phyloP scores from a whole-genome alignment of 306 rosid genomes.

The Hippophae gyantsensis region DNA sequence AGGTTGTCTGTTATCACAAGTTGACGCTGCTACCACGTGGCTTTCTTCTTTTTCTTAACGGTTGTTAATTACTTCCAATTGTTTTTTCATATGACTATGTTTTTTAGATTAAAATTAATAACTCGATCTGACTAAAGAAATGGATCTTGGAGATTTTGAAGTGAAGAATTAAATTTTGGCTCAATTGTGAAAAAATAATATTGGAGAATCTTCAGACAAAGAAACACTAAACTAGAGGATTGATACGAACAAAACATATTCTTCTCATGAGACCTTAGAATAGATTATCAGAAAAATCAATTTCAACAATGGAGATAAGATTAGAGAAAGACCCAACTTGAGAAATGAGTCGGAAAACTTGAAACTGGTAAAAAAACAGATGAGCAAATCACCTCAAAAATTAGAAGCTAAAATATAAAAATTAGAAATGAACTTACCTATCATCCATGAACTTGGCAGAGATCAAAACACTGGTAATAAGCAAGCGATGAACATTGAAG shows the following conservation, averaged over 20 bases:
- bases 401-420: background rate
- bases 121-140: background rate
- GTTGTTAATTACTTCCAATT: conserved; percentile 13
- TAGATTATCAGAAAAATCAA: background rate
- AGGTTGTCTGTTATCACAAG: conserved; percentile 13
- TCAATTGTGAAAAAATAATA: background rate
- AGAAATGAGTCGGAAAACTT: background rate
- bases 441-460: conserved; percentile 96
- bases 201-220: background rate
- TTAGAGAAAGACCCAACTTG: background rate
- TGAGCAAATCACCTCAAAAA: background rate
- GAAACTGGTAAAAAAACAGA: background rate
- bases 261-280: no score
- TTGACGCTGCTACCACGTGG: conserved; percentile 11
- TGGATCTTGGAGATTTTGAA: conserved; percentile 1
- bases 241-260: no score
- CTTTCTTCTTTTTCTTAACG: background rate
- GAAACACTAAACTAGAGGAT: no score
- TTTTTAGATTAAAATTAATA: background rate
- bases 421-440: conserved; percentile 31
- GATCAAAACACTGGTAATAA: conserved; percentile 74
- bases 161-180: background rate
- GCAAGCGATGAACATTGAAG: conserved; percentile 72
- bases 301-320: background rate
- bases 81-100: background rate